Conservation (phyloP, 768 basidiomycete genomes). For the Pleurotus eryngii region DNA sequence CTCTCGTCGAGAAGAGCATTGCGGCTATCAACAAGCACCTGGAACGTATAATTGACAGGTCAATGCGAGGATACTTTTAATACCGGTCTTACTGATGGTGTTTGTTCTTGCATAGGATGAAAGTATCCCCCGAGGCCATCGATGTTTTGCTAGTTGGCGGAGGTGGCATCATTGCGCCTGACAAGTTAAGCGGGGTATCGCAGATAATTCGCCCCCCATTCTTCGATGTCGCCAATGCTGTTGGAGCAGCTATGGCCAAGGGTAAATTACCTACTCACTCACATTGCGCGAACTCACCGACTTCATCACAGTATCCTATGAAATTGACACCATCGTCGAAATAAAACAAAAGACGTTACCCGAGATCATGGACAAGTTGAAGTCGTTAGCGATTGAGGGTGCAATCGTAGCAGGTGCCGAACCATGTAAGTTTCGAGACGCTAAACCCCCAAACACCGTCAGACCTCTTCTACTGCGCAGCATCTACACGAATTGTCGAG, state of each 20-base stretch:
- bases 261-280: background rate
- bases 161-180: slow-evolving; percentile 57
- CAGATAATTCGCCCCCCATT: slow-evolving; percentile 26
- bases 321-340: slow-evolving; percentile 33
- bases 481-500: slow-evolving; percentile 43
- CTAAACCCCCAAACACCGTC: background rate
- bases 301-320: slow-evolving; percentile 18
- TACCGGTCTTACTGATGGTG: background rate
- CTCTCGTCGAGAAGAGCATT: slow-evolving; percentile 13
- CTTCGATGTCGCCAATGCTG: slow-evolving; percentile 57
- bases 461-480: background rate
- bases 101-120: slow-evolving; percentile 36
- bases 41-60: slow-evolving; percentile 18
- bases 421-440: slow-evolving; percentile 20
- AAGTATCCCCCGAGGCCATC: slow-evolving; percentile 43
- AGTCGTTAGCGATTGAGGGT: slow-evolving; percentile 36
- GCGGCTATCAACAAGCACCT: slow-evolving; percentile 18
- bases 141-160: slow-evolving; percentile 65
- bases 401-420: slow-evolving; percentile 46
- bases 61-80: background rate
- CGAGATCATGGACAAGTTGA: slow-evolving; percentile 30
- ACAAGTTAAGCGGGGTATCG: slow-evolving; percentile 46
- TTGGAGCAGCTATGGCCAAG: slow-evolving; percentile 29
- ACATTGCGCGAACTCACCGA: too few species aligned
- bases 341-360: background rate